Conservation (phyloP, 345 rosid genomes). For the Gossypium stocksii region DNA sequence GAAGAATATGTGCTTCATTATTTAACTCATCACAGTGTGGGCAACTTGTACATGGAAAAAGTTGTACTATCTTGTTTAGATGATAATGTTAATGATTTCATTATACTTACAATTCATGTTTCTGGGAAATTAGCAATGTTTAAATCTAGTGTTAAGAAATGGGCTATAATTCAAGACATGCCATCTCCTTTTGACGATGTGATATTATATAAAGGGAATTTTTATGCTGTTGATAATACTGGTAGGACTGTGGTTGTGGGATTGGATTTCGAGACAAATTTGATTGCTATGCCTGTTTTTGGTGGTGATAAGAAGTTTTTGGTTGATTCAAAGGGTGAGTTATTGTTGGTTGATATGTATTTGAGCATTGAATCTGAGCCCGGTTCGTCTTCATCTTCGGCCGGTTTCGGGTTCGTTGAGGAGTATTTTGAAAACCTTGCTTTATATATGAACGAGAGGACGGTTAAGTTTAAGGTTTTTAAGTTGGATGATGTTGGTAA, state of each 20-base stretch:
- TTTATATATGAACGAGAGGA: conserved; percentile 56
- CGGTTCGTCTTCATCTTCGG: conserved; percentile 5
- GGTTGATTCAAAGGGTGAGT: conserved; percentile 66
- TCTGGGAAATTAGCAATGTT: conserved; percentile 82
- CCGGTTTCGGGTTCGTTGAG: conserved; percentile 21
- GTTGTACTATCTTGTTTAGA: conserved; percentile 39
- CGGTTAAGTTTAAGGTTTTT: conserved; percentile 64
- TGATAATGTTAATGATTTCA: conserved; percentile 32
- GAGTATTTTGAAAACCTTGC: conserved; percentile 36
- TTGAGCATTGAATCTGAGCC: conserved; percentile 53
- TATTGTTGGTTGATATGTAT: conserved; percentile 80
- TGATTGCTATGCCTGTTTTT: conserved; percentile 48
- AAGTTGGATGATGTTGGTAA: conserved; percentile 38
- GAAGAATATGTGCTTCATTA: conserved; percentile 65
- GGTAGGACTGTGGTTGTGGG: conserved; percentile 70
- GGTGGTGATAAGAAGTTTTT: conserved; percentile 94
- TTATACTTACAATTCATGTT: conserved; percentile 77
- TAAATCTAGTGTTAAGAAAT: conserved; percentile 46
- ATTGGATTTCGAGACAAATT: conserved; percentile 22
- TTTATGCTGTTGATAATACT: conserved; percentile 68
- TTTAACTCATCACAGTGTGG: conserved; percentile 29
- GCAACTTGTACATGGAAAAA: conserved; percentile 25
- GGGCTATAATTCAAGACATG: conserved; percentile 73
- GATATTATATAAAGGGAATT: conserved; percentile 46
- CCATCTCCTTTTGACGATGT: conserved; percentile 86